These are phyloP conservation scores for Cyclotella kingstonii DNA, from an alignment of 108 stramenopile species.

Conservation along the genomic window DNA sequence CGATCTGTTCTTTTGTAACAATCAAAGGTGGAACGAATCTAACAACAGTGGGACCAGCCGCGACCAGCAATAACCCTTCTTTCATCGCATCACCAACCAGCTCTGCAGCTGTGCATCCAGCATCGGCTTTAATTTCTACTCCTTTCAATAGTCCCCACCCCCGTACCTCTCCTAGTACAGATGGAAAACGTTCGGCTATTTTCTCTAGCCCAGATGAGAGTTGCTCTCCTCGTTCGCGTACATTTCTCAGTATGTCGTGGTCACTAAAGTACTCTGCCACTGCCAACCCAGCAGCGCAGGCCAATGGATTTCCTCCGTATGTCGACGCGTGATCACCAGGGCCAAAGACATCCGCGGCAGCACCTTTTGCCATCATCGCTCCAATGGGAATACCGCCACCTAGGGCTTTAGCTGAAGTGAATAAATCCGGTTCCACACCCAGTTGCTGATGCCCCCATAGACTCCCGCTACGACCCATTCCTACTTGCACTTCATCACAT, in stretches of 20 bases:
- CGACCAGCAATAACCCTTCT: slow-evolving; percentile 88
- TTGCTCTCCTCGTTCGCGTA: slow-evolving; percentile 83
- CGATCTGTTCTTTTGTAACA: slow-evolving; percentile 75
- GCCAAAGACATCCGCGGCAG: slow-evolving; percentile 83
- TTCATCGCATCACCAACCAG: slow-evolving; percentile 88
- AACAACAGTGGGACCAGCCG: slow-evolving; percentile 89
- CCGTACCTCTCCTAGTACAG: slow-evolving; percentile 81
- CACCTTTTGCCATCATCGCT: slow-evolving; percentile 93
- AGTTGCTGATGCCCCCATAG: slow-evolving; percentile 94
- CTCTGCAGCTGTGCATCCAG: slow-evolving; percentile 80
- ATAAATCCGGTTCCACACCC: slow-evolving; percentile 90
- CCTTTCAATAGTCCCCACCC: slow-evolving; percentile 94
- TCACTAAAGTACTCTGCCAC: slow-evolving; percentile 86
- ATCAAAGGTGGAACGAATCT: slow-evolving; percentile 95
- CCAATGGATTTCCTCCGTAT: slow-evolving; percentile 97
- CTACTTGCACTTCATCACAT: slow-evolving; percentile 97
- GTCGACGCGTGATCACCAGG: slow-evolving; percentile 98
- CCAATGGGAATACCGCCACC: slow-evolving; percentile 98
- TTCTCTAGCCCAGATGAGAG: slow-evolving; percentile 65
- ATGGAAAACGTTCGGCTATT: slow-evolving; percentile 76
- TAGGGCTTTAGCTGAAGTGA: slow-evolving; percentile 96
- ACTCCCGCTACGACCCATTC: slow-evolving; percentile 95
- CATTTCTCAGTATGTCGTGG: slow-evolving; percentile 84
- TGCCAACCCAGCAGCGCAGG: slow-evolving; percentile 80
- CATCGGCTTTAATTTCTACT: slow-evolving; percentile 70